Conservation (phyloP, 495 filamentous ascomycete genomes). For the Penicillium macrosclerotiorum region DNA sequence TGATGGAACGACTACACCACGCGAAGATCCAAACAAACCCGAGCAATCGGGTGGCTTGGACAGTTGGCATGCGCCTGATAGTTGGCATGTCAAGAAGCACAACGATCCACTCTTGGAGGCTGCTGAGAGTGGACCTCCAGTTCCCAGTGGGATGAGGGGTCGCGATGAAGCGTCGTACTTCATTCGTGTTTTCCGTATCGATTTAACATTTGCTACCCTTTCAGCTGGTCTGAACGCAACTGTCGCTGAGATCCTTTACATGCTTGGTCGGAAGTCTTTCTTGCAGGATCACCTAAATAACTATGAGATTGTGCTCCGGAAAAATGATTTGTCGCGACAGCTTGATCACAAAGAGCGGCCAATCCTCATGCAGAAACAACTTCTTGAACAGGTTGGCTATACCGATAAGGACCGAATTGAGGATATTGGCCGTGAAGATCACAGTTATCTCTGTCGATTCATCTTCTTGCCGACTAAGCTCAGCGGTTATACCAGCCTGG, state of each 20-base stretch:
- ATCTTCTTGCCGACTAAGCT: slow-evolving; percentile 87
- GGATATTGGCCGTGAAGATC: slow-evolving; percentile 95
- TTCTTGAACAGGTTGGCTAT: slow-evolving; percentile 92
- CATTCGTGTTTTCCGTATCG: slow-evolving; percentile 91
- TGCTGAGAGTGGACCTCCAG: slow-evolving; percentile 57
- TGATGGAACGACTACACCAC: slow-evolving; percentile 49
- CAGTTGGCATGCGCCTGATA: slow-evolving; percentile 87
- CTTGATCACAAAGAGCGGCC: slow-evolving; percentile 76
- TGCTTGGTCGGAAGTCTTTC: slow-evolving; percentile 87
- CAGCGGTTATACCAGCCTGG: slow-evolving; percentile 66
- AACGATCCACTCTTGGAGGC: slow-evolving; percentile 62
- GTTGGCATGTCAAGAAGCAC: slow-evolving; percentile 79
- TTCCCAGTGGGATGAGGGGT: slow-evolving; percentile 47
- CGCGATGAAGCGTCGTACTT: slow-evolving; percentile 73
- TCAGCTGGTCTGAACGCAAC: slow-evolving; percentile 77
- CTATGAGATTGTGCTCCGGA: slow-evolving; percentile 92
- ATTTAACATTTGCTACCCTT: slow-evolving; percentile 90
- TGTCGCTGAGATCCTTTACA: slow-evolving; percentile 76
- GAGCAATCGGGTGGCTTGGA: slow-evolving; percentile 29
- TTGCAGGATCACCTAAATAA: slow-evolving; percentile 85
- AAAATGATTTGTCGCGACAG: slow-evolving; percentile 84
- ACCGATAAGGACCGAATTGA: slow-evolving; percentile 83
- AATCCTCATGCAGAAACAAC: slow-evolving; percentile 85
- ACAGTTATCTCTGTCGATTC: slow-evolving; percentile 94
- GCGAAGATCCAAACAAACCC: slow-evolving; percentile 27